These are phyloP conservation scores for Vachellia collinsii DNA, from an alignment of 306 rosid species.

Conservation along the genomic window DNA sequence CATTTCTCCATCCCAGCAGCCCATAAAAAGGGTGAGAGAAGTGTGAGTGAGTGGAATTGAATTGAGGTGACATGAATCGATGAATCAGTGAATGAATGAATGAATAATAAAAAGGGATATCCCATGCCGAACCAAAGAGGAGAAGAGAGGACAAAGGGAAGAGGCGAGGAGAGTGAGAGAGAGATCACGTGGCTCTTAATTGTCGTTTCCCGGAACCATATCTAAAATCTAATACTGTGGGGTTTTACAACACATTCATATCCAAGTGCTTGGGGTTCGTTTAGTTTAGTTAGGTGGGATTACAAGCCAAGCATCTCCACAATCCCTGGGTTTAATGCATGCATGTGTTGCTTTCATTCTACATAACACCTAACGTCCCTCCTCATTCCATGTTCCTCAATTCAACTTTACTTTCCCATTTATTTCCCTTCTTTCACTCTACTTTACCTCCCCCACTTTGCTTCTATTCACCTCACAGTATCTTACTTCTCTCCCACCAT, in stretches of 20 bases:
- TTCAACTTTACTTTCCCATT: background rate
- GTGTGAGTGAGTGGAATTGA: background rate
- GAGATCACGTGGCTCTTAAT: constrained; percentile 54
- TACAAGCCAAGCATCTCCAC: constrained; percentile 24
- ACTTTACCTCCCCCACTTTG: background rate
- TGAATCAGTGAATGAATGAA: too few relatives aligned
- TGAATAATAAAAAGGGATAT: background rate
- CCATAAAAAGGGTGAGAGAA: background rate
- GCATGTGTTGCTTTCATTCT: constrained; percentile 6
- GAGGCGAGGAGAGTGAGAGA: constrained; percentile 19
- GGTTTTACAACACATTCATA: constrained; percentile 9
- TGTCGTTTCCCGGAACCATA: constrained; percentile 44
- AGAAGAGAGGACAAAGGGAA: constrained; percentile 29
- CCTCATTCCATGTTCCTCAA: constrained; percentile 1
- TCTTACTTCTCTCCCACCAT: background rate
- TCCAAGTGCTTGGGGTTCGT: constrained; percentile 45
- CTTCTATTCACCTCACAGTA: background rate
- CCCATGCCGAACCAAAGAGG: background rate
- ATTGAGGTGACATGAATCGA: background rate
- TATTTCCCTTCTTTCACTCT: background rate
- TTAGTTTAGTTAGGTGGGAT: constrained; percentile 37
- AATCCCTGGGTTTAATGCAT: constrained; percentile 15
- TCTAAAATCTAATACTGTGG: constrained; percentile 3
- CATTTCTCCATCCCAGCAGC: background rate
- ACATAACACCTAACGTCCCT: background rate